These are phyloP conservation scores for Asparagopsis taxiformis DNA, from an alignment of 31 red algal genomes.

Conservation along the genomic window DNA sequence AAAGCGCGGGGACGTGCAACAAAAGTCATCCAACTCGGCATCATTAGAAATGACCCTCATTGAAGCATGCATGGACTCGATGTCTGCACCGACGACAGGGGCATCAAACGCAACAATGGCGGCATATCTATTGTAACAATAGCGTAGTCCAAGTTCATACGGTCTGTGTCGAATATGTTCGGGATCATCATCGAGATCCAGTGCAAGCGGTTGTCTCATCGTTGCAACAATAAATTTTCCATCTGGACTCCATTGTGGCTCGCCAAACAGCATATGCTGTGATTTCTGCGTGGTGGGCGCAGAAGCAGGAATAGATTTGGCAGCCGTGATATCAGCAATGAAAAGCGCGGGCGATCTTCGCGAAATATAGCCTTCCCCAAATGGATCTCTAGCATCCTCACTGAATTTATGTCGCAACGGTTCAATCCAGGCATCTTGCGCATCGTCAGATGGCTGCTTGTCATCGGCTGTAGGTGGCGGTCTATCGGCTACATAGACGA, in stretches of 20 bases:
- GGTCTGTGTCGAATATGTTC: conserved; percentile 10
- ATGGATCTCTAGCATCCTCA: conserved; percentile 45
- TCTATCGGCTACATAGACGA: conserved; percentile 74
- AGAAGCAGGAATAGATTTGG: conserved; percentile 16
- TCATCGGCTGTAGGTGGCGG: conserved; percentile 10
- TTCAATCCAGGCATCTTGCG: conserved; percentile 22
- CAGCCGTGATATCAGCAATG: conserved; percentile 37
- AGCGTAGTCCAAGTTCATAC: conserved; percentile 65
- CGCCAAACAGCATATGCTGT: conserved; percentile 17
- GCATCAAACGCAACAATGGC: conserved; percentile 44
- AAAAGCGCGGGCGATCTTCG: conserved; percentile 61
- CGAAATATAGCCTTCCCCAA: conserved; percentile 70
- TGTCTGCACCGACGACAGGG: conserved; percentile 14
- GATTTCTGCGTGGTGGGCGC: not conserved
- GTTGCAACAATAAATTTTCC: conserved; percentile 27
- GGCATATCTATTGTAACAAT: conserved; percentile 78
- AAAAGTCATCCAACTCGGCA: conserved; percentile 46
- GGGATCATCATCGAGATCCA: not conserved
- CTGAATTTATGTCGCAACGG: conserved; percentile 39
- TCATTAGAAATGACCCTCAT: conserved; percentile 32
- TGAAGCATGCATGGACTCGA: conserved; percentile 9
- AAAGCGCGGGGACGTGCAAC: conserved; percentile 77
- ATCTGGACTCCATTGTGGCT: conserved; percentile 58
- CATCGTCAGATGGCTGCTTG: conserved; percentile 13
- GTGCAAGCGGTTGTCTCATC: conserved; percentile 18